These are phyloP conservation scores for Sphenostylis stenocarpa DNA, from an alignment of 306 rosid species.

Conservation along the genomic window DNA sequence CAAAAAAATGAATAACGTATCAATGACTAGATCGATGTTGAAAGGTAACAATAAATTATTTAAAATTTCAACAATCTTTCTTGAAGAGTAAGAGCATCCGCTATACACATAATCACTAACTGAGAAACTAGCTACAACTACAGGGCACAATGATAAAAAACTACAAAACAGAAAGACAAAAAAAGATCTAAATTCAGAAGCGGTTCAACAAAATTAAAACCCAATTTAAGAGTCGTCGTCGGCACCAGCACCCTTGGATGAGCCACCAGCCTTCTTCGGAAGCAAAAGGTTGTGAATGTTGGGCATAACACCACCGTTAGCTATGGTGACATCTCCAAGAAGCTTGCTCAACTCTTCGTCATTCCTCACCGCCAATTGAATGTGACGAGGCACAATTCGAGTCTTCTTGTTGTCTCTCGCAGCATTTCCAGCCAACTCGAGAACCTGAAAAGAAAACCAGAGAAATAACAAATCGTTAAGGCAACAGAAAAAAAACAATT, in stretches of 20 bases:
- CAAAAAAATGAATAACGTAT: too few relatives aligned
- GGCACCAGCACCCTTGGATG: slow-evolving; percentile 64
- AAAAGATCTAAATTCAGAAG: not conserved
- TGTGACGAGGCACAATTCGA: slow-evolving; percentile 84
- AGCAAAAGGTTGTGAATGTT: slow-evolving; percentile 88
- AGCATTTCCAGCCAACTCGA: slow-evolving; percentile 90
- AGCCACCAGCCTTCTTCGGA: slow-evolving; percentile 75
- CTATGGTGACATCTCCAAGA: slow-evolving; percentile 86
- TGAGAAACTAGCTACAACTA: slow-evolving; percentile 36
- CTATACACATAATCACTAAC: slow-evolving; percentile 64
- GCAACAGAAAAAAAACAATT: too few relatives aligned
- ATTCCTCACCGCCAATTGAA: slow-evolving; percentile 76
- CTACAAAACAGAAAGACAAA: not conserved
- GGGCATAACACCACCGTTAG: slow-evolving; percentile 97
- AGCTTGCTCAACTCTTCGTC: slow-evolving; percentile 94
- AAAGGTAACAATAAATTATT: not conserved
- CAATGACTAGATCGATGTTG: not conserved
- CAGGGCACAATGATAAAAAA: slow-evolving; percentile 8
- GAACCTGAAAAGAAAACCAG: slow-evolving; percentile 52
- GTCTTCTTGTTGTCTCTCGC: slow-evolving; percentile 97
- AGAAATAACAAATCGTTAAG: too few relatives aligned
- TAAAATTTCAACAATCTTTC: not conserved
- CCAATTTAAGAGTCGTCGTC: slow-evolving; percentile 65
- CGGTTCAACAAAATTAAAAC: not conserved
- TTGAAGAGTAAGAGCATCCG: slow-evolving; percentile 26